phyloP scores from a whole-genome alignment of 2,329 filamentous ascomycete species.

The Ilyonectria mors-panacis region DNA sequence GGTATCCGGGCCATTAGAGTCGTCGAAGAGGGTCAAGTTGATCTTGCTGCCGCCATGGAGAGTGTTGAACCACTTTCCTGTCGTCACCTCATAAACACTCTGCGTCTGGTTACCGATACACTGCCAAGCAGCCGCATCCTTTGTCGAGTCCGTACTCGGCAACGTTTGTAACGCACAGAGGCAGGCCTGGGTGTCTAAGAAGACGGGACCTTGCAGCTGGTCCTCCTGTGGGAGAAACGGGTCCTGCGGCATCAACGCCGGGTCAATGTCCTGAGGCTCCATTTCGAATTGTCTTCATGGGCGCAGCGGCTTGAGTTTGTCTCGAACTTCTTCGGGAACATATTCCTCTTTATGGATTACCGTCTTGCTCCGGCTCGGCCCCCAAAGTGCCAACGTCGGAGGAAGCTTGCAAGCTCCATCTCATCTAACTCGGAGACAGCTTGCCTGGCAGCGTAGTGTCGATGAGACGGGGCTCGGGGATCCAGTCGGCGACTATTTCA shows the following conservation, averaged over 20 bases:
- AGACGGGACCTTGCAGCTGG: constrained; percentile 51
- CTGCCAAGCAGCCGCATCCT: constrained; percentile 55
- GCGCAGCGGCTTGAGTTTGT: not conserved
- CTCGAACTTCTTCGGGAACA: not conserved
- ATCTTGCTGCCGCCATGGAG: constrained; percentile 43
- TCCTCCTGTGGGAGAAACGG: constrained; percentile 54
- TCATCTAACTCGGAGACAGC: not conserved
- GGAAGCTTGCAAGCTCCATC: not conserved
- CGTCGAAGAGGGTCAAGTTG: constrained; percentile 52
- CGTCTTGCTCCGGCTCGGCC: not conserved
- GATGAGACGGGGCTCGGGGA: not conserved
- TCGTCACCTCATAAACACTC: constrained; percentile 53
- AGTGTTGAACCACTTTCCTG: constrained; percentile 60
- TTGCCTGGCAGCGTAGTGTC: not conserved
- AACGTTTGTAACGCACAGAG: constrained; percentile 54
- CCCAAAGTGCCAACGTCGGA: not conserved
- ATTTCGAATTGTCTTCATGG: constrained; percentile 21
- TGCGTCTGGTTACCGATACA: constrained; percentile 62
- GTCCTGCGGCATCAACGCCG: constrained; percentile 52
- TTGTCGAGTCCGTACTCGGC: constrained; percentile 32
- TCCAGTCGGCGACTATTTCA: not conserved
- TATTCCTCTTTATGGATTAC: not conserved
- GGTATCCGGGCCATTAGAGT: constrained; percentile 54
- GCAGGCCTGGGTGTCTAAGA: constrained; percentile 58
- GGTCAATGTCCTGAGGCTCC: constrained; percentile 29